Evolutionary conservation across 2,329 filamentous ascomycete genomes (phyloP), one percentile per base, ranked within the genome.

Genomic region (Neonectria neomacrospora): DNA sequence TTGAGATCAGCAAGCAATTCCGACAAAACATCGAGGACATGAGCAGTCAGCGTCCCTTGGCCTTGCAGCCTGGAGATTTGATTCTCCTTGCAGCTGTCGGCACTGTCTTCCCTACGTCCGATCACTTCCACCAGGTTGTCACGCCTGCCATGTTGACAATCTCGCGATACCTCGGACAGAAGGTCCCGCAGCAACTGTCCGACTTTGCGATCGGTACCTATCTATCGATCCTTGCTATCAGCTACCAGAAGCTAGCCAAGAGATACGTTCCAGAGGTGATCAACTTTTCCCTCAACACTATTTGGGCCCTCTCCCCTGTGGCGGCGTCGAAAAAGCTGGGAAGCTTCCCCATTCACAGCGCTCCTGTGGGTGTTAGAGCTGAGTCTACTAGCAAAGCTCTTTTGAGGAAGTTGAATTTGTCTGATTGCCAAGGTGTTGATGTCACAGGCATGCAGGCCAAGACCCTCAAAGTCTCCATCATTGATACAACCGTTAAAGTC

Each of bases 111-210:
- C 94, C 96, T 5, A 97, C 96, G 0, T 97, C 94, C 0, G 96
- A 99, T 78, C 94, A 98, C 79, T 99, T 98, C 79, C 96, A 99
- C 73, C 91, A 96, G 71, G 93, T 98, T 37, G 91, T 93, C 42
- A 99, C 96, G 2, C 96, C 96, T 2, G 91, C 95, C 1, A 91
- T 93, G 79, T 87, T 97, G 5, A 86, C 90, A n/a, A 92, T 98
- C 78, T 87, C 87, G 12, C 88, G 93, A 58, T 97, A 92, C 78
- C 85, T 99, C 26, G 93, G 91, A 1, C 89, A 97, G 71, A 93
- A 89, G 59, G 84, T 90, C 0, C 89, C 93, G 0, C 83, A 87
- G 45, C 83, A 81, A 8, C 78, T 93, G 4, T 80, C 84, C 8
- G 91, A 96, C 69, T 86, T 92, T 64, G 86, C 88, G 3, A 89